Evolutionary conservation across 352 stramenopile genomes (phyloP).

Genomic region (Stramenopiles sp.): DNA sequence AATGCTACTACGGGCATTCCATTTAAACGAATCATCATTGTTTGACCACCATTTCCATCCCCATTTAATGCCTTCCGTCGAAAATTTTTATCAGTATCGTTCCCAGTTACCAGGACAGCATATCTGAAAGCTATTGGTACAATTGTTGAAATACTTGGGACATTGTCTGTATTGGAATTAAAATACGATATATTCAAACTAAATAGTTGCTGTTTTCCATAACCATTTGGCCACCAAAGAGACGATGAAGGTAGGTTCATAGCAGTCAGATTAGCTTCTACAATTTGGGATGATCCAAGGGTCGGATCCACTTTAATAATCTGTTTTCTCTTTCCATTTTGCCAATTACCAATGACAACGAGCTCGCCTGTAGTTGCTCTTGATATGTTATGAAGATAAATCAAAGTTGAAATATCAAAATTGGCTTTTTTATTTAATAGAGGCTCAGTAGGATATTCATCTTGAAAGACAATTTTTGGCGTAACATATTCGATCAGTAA

Average conservation of each 20-base stretch:
- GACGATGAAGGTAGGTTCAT: no score
- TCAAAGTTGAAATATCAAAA: background rate
- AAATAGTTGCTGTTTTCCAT: background rate
- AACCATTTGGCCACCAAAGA: constrained; percentile 4
- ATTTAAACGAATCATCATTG: constrained; percentile 34
- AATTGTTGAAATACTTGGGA: background rate
- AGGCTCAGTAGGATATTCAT: background rate
- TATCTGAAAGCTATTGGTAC: constrained; percentile 10
- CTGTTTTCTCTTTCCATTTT: background rate
- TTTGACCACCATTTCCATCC: constrained; percentile 14
- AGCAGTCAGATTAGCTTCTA: no score
- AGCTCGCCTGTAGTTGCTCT: background rate
- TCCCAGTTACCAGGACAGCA: constrained; percentile 12
- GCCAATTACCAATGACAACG: background rate
- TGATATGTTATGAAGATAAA: background rate
- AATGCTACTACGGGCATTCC: constrained; percentile 21
- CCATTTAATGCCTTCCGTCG: background rate
- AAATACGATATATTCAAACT: background rate
- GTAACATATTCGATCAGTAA: background rate
- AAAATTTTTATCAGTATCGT: constrained; percentile 12
- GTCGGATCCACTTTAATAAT: background rate
- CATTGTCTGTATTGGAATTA: background rate
- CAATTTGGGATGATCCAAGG: background rate
- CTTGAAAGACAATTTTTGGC: background rate
- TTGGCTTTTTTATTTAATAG: background rate